phyloP scores from a whole-genome alignment of 2,329 filamentous ascomycete species.

The Fusarium proliferatum region DNA sequence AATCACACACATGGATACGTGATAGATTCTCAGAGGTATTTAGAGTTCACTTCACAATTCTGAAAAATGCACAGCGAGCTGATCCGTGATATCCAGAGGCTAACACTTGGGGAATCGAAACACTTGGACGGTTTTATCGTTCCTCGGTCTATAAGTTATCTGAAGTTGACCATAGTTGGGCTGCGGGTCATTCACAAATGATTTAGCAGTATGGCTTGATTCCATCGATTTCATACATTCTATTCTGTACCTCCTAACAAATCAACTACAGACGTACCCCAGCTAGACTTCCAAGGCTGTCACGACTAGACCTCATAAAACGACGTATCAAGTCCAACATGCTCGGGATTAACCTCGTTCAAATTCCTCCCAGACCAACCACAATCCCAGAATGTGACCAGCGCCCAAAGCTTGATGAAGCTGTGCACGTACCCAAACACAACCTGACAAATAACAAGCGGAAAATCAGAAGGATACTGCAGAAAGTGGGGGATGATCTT shows the following conservation, averaged over 20 bases:
- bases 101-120: accelerated
- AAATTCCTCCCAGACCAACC: slow-evolving; percentile 52
- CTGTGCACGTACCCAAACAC: slow-evolving; percentile 68
- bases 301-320: neutral
- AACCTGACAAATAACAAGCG: slow-evolving; percentile 61
- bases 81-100: too few relatives aligned
- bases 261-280: accelerated
- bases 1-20: accelerated
- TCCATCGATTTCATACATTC: neutral
- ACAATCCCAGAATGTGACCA: slow-evolving; percentile 62
- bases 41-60: accelerated
- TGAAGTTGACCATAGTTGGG: accelerated
- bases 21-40: too few relatives aligned
- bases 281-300: accelerated
- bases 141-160: accelerated
- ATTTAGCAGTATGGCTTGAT: accelerated
- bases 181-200: accelerated
- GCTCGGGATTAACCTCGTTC: slow-evolving; percentile 26
- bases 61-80: accelerated
- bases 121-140: accelerated
- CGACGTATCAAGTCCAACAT: slow-evolving; percentile 14
- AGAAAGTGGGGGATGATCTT: slow-evolving; percentile 66
- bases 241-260: neutral
- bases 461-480: slow-evolving; percentile 62
- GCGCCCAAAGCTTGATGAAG: slow-evolving; percentile 66